Conservation (phyloP, 352 stramenopile genomes). For the Globisporangium iwayamae region DNA sequence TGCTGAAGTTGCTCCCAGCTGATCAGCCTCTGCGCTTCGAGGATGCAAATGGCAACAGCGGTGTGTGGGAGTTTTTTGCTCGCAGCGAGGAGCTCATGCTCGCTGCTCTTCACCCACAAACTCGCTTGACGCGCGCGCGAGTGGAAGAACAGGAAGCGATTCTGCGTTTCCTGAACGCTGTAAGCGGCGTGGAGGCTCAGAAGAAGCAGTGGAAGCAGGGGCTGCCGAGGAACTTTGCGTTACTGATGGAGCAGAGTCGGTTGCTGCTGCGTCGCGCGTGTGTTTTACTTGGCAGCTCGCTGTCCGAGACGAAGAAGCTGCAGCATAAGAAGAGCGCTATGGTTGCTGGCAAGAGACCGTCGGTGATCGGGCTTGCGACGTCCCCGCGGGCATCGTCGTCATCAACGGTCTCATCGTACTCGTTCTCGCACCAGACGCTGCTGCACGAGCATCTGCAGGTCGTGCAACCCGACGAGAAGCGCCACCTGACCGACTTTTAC, state of each 20-base stretch:
- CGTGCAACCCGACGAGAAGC: slow-evolving; percentile 31
- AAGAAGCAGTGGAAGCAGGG: slow-evolving; percentile 57
- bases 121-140: slow-evolving; percentile 38
- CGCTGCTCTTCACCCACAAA: slow-evolving; percentile 26
- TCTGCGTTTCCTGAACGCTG: slow-evolving; percentile 40
- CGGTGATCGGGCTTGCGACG: slow-evolving; percentile 27
- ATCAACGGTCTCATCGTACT: slow-evolving; percentile 28
- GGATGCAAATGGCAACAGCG: slow-evolving; percentile 8
- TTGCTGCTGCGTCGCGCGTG: slow-evolving; percentile 47
- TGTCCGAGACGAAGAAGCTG: slow-evolving; percentile 25
- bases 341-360: slow-evolving; percentile 22
- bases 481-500: slow-evolving; percentile 35
- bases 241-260: slow-evolving; percentile 68
- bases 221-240: slow-evolving; percentile 42
- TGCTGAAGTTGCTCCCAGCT: slow-evolving; percentile 31
- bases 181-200: slow-evolving; percentile 26
- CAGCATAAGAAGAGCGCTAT: slow-evolving; percentile 20
- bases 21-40: slow-evolving; percentile 4
- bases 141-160: slow-evolving; percentile 43
- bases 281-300: slow-evolving; percentile 52
- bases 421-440: slow-evolving; percentile 57
- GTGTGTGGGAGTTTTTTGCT: slow-evolving; percentile 59
- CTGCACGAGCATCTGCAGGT: slow-evolving; percentile 56
- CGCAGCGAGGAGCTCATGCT: slow-evolving; percentile 44
- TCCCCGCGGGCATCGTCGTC: slow-evolving; percentile 24